Percentiles rank a stretch among this genome's conserved stretches.
phyloP scores from a whole-genome alignment of 2,329 filamentous ascomycete genomes.

The Xylaria sp. region DNA sequence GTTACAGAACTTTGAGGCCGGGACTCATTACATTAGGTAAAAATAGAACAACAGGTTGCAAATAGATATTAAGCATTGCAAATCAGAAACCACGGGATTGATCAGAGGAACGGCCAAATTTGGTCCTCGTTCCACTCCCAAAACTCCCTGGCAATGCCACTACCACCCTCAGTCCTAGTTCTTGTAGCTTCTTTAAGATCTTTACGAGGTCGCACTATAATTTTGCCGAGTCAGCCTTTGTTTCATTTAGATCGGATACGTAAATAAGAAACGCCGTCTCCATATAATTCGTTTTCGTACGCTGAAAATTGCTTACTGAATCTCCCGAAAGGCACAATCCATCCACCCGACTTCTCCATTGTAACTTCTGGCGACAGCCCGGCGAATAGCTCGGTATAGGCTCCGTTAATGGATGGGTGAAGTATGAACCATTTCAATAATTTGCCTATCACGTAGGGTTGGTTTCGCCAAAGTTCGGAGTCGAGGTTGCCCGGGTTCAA shows the following conservation, averaged over 20 bases:
- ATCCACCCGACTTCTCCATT: conserved; percentile 43
- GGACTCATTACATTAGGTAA: no score
- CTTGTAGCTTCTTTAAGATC: conserved; percentile 47
- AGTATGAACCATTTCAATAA: conserved; percentile 24
- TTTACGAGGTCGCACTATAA: conserved; percentile 39
- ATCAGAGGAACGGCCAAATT: conserved; percentile 19
- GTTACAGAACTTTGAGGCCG: no score
- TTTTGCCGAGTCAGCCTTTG: neutral
- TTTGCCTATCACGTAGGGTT: neutral
- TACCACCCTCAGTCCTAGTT: conserved; percentile 49
- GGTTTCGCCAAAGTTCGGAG: conserved; percentile 37
- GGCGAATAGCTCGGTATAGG: conserved; percentile 55
- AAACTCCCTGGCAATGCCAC: conserved; percentile 50
- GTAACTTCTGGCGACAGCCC: conserved; percentile 51
- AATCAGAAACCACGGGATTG: neutral
- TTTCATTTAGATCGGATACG: neutral
- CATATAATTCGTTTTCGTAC: neutral
- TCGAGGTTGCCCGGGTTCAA: conserved; percentile 42
- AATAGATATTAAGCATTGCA: no score
- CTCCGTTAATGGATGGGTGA: conserved; percentile 44
- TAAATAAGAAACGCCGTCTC: neutral
- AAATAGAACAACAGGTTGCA: no score
- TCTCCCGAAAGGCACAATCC: conserved; percentile 58
- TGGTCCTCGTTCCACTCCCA: conserved; percentile 55
- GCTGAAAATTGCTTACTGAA: conserved; percentile 26